Evolutionary conservation across 2,329 filamentous ascomycete species (phyloP).

Genomic region (Talaromyces sp.): DNA sequence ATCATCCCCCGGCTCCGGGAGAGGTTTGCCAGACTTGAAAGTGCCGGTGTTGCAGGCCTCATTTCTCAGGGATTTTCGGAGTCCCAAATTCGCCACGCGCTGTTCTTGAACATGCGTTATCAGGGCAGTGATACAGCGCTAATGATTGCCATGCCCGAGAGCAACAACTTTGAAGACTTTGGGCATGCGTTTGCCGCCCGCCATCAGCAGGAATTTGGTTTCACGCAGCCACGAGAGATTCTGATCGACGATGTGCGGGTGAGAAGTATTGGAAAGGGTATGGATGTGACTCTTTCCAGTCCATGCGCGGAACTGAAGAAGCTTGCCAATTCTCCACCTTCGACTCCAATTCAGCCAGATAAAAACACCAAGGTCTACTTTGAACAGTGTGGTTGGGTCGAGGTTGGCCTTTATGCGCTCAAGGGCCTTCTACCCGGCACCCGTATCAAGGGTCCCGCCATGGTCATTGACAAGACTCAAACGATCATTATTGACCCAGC

Average conservation of each 20-base stretch:
- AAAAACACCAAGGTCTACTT: constrained; percentile 30
- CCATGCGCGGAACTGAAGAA: constrained; percentile 23
- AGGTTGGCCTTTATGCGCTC: constrained; percentile 17
- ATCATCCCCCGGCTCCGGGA: constrained; percentile 21
- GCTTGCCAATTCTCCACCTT: neutral
- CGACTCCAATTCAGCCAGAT: constrained; percentile 1
- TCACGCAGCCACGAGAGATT: constrained; percentile 37
- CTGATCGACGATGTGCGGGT: constrained; percentile 40
- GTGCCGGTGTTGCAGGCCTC: constrained; percentile 25
- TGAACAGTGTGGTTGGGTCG: constrained; percentile 25
- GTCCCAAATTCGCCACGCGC: constrained; percentile 31
- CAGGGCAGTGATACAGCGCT: constrained; percentile 45
- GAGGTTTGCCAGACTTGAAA: constrained; percentile 18
- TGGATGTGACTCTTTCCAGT: constrained; percentile 15
- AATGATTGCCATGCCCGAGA: constrained; percentile 35
- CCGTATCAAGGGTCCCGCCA: constrained; percentile 31
- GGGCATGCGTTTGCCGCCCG: constrained; percentile 24
- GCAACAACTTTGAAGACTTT: too few relatives aligned
- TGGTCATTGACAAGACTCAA: constrained; percentile 66
- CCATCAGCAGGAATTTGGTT: constrained; percentile 43
- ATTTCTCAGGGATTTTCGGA: constrained; percentile 36
- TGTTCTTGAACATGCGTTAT: constrained; percentile 43
- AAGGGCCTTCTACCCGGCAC: constrained; percentile 27
- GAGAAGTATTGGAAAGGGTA: constrained; percentile 27
- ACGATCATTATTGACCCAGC: constrained; percentile 85